Base-by-base conservation (phyloP, 257 asterid genomes). In the Nicotiana sylvestris region DNA sequence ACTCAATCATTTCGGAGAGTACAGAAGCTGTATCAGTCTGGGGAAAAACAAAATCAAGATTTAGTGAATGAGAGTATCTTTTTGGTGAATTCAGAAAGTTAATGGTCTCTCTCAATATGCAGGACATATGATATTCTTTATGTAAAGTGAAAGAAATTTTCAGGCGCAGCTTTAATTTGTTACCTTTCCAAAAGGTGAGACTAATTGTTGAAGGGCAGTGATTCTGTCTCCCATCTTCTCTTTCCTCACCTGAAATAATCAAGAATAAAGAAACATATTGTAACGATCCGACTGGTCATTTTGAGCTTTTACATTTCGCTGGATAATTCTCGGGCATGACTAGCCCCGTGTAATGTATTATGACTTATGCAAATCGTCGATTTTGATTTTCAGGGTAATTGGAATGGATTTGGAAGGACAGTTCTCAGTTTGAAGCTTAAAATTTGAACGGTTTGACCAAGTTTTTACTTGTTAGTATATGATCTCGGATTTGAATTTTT, bases 21-120 rank as follows among this genome's bases (percentile, higher is more conserved):
- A 95, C 98, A 29, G 98, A 95, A 82, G 98, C 98, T n/a, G 98
- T 95, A 88, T 95, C 98, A 2, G 98, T 95, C 98, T 95, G 94
- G 32, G 74, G 74, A 7, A 35, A 55, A 25, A 18, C 27, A 43
- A n/a, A 27, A 35, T 0, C 32, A 33, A 29, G 51, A 77, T 66
- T 17, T 30, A 78, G 60, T 78, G 61, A 29, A 8, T 74, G 78
- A n/a, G 13, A 43, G 18, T 74, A 43, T 46, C 21, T 9, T 69
- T 35, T 25, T 64, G 29, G 33, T 66, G n/a, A 66, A 66, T 68
- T 68, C 18, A 77, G 27, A 77, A 77, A 78, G 51, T 78, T 33
- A 58, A 29, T 37, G 2, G 32, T 69, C 68, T 32, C 55, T 32
- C 21, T 56, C 4, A 12, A 57, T 53, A 16, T 55, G 8, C 15